Base-by-base conservation (phyloP, 768 basidiomycete genomes). In the Pleurotus citrinopileatus region DNA sequence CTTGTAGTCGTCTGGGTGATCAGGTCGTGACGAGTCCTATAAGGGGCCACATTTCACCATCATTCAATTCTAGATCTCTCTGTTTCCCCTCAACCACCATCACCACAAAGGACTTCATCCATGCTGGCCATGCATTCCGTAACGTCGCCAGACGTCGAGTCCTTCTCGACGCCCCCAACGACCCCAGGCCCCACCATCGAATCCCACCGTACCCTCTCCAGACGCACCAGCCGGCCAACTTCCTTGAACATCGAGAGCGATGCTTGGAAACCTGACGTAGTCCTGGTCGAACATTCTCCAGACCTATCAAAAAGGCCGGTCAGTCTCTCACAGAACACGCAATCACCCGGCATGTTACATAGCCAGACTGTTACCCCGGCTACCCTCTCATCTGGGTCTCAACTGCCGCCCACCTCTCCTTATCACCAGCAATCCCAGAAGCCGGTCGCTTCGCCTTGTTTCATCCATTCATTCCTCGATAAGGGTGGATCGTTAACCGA, bases 391-490 rank as follows among this genome's bases (percentile, higher is more conserved):
- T 20, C 37, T 55, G 19, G 50, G 59, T 29, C 28, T 53, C 60
- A 55, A 61, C 29, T 44, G 57, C 56, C 42, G 52, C 34, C 53
- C 59, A 42, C 52, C 42, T 20, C 56, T 48, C 46, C 32, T 60
- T 42, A 63, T 62, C 61, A 56, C 46, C n/a, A 34, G 9, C 59
- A 58, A 43, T 57, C 44, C 25, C 61, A 70, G 20, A 69, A 73
- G 50, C 63, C 75, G 19, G 70, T 77, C 60, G 73, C 77, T 42
- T 94, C 91, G 0, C 94, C 94, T 8, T 97, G 93, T 65, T 96
- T 94, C 69, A 86, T 98, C 32, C 94, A 98, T 73, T 94, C 91
- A 0, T 83, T 91, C 60, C 87, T 98, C 44, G 90, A 96, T 68
- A 86, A 87, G 62, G 84, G 83, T 37, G 86, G 84, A 3, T 86